Base-by-base conservation (phyloP, 2,329 filamentous ascomycete species). In the Polytolypa hystricis region DNA sequence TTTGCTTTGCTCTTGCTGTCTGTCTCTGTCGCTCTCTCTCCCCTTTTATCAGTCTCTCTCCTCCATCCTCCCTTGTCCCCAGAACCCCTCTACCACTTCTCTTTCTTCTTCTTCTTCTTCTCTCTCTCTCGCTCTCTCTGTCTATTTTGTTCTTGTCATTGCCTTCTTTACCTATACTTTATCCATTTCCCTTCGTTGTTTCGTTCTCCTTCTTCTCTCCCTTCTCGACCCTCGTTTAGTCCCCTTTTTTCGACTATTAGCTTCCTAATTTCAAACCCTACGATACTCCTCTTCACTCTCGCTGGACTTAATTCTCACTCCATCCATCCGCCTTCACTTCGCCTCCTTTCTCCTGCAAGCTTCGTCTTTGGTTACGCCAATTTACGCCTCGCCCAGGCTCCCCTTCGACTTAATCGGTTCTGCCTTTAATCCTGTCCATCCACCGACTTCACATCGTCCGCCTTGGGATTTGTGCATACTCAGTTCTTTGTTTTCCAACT, bases 301-400 rank as follows among this genome's bases (percentile, higher is more conserved):
- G 14, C 28, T 30, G 30, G 5, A 11, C 11, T 16, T 30, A 4
- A n/a, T 16, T 31, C 11, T 27, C 19, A n/a, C 29, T 25, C 30
- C 19, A n/a, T 20, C 18, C 17, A 26, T 27, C 28, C 11, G 15
- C 18, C 12, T 14, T 37, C 12, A 11, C 15, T 17, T 35, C 19
- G 20, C 20, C 14, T 26, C 16, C n/a, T 19, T 30, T 37, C 21
- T 37, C 17, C 19, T 29, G 11, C 19, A 28, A 15, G 15, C 15
- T 31, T 31, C 23, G 16, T 20, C 12, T 25, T 25, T 12, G 27
- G 4, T 26, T 19, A 18, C 8, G n/a, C 23, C 6, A n/a, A 14
- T 37, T 28, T 28, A 81, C 57, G 40, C 74, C 64, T 2, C 62
- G 60, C 37, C 35, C 20, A 33, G 33, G 36, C 36, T 19, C 38